Percentiles rank a stretch among this genome's conserved stretches.
Evolutionary conservation across 2,329 filamentous ascomycete genomes (phyloP).

Genomic region (Boeremia lycopersici): DNA sequence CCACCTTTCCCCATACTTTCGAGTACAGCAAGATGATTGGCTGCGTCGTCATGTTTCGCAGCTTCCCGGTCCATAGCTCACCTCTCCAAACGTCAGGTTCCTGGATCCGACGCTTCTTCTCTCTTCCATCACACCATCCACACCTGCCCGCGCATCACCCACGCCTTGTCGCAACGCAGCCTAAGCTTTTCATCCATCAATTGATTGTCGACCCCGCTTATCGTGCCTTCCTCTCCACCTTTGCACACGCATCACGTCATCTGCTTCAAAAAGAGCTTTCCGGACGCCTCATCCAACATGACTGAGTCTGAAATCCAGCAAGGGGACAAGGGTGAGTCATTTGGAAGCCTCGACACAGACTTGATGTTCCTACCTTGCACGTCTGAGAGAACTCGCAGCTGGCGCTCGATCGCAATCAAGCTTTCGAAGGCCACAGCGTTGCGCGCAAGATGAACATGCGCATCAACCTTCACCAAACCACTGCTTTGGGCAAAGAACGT

Average conservation of each 20-base stretch:
- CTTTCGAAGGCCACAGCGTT: constrained; percentile 2
- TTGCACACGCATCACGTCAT: constrained; percentile 41
- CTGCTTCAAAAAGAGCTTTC: constrained; percentile 21
- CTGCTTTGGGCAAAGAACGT: not conserved
- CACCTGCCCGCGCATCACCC: constrained; percentile 31
- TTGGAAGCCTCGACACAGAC: not conserved
- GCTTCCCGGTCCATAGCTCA: constrained; percentile 40
- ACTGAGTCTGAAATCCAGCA: constrained; percentile 44
- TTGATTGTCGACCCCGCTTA: constrained; percentile 25
- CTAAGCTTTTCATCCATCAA: constrained; percentile 30
- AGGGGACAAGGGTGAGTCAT: constrained; percentile 45
- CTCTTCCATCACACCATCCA: constrained; percentile 29
- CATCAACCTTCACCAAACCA: constrained; percentile 21
- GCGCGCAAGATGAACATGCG: constrained; percentile 10
- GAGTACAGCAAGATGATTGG: constrained; percentile 32
- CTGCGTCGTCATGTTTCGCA: constrained; percentile 36
- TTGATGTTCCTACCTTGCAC: not conserved
- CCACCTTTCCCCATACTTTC: constrained; percentile 35
- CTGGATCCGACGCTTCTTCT: constrained; percentile 25
- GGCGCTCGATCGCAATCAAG: not conserved
- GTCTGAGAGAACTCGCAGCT: not conserved
- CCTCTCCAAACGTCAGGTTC: constrained; percentile 24
- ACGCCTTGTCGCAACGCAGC: constrained; percentile 21
- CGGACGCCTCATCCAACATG: constrained; percentile 33
- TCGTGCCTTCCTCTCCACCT: constrained; percentile 29